Evolutionary conservation across 73 alveolate genomes (phyloP), one percentile per base, ranked within the genome.

Genomic region (Urostyla sp.): DNA sequence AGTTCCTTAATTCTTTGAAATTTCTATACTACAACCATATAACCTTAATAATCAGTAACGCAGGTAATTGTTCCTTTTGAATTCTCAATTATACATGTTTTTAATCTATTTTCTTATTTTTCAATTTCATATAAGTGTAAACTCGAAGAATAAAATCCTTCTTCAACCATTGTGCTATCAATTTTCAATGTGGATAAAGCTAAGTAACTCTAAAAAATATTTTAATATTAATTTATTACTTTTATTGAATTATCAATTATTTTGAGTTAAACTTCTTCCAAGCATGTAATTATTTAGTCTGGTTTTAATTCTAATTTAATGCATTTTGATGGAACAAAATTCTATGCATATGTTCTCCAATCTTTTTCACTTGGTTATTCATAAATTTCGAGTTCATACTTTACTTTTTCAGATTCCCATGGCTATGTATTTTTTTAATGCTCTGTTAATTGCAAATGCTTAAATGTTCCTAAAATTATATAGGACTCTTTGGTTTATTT

Each of bases 101-200:
- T 63, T 2, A 63, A 31, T 63, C 79, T 4, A 26, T 31, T 63
- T 21, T 63, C 83, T 69, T 21, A 10, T 1, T 18, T 15, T 11
- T 69, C 72, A 6, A 69, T 48, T 4, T 69, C 83, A 13, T 16
- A 46, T 27, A 69, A 36, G 27, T 48, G 34, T 6, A 69, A 35
- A 28, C 31, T 37, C 27, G 83, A 69, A 55, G 40, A 37, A 40
- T 69, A 69, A 31, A 48, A 69, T 5, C 69, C 83, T 46, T 69
- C 83, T 34, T 69, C 83, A 4, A 69, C 10, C 35, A 48, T 46
- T 30, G 2, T 7, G 27, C 72, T 10, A 27, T 69, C 83, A 6
- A 46, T 23, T 35, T 69, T 49, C 11, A 69, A 8, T 5, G 83
- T 46, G 7, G 83, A 23, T 27, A 32, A 10, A 3, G 57, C 83